phyloP scores from a whole-genome alignment of 1,139 yeast genomes.

The Ogataea hybrid region DNA sequence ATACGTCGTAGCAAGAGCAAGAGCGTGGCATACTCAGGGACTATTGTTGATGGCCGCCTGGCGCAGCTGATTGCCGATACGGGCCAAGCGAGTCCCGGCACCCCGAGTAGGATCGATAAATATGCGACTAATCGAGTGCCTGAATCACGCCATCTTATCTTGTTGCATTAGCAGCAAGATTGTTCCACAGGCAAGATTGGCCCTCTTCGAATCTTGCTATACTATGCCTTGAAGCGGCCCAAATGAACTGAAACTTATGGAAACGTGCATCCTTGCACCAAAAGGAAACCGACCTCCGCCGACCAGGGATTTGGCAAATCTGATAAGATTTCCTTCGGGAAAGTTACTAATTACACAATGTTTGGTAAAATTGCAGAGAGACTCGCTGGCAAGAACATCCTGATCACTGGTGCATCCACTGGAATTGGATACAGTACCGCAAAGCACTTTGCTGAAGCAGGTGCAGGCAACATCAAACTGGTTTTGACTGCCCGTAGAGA shows the following conservation, averaged over 20 bases:
- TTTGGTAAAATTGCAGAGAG: conserved; percentile 59
- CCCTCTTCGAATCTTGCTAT: not conserved
- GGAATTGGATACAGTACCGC: conserved; percentile 39
- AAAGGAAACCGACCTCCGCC: conserved; percentile 6
- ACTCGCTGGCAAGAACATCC: conserved; percentile 43
- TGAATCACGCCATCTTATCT: not conserved
- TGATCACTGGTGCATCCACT: conserved; percentile 40
- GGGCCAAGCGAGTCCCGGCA: not conserved
- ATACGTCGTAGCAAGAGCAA: too few species aligned
- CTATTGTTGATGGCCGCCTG: too few species aligned
- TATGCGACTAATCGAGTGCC: not conserved
- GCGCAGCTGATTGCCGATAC: too few species aligned
- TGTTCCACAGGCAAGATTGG: too few species aligned
- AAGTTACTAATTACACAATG: conserved; percentile 27
- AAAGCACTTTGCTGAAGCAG: conserved; percentile 38
- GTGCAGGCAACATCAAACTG: conserved; percentile 45
- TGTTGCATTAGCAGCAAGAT: not conserved
- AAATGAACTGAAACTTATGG: not conserved
- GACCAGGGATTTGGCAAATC: not conserved
- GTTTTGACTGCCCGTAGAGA: conserved; percentile 50
- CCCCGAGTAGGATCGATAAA: not conserved
- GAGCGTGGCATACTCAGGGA: too few species aligned
- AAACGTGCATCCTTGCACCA: conserved; percentile 2
- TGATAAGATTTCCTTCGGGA: conserved; percentile 1
- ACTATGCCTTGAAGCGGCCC: not conserved